Percentiles rank a stretch among this genome's conserved stretches.
Conservation (phyloP, 306 rosid genomes). For the Dryas octopetala region DNA sequence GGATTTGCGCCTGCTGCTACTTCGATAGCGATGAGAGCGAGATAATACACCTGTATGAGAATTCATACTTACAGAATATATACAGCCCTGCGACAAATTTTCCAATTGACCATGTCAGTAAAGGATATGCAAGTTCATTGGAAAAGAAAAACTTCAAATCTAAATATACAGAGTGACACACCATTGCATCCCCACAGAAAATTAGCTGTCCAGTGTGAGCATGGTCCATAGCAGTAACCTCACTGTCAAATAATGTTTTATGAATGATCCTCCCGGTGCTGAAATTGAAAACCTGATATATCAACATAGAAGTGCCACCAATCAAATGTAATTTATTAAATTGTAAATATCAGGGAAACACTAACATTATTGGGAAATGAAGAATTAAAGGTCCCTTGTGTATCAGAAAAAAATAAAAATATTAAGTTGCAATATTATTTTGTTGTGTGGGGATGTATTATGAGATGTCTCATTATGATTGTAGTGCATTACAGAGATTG, state of each 20-base stretch:
- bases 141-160: constrained; percentile 14
- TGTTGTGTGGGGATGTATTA: neutral
- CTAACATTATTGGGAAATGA: neutral
- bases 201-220: constrained; percentile 88
- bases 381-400: neutral
- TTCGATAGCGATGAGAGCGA: constrained; percentile 81
- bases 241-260: constrained; percentile 67
- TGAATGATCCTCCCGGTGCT: constrained; percentile 91
- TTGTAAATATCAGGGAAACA: neutral
- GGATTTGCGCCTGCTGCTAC: constrained; percentile 66
- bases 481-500: neutral
- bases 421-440: no score
- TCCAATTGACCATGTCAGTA: constrained; percentile 31
- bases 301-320: constrained; percentile 13
- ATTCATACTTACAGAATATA: constrained; percentile 84
- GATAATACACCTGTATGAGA: constrained; percentile 82
- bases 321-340: constrained; percentile 21
- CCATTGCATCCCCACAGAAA: constrained; percentile 85
- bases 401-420: neutral
- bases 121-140: constrained; percentile 17
- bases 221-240: constrained; percentile 87
- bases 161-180: constrained; percentile 34
- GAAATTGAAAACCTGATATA: constrained; percentile 84
- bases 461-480: neutral
- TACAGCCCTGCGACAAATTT: constrained; percentile 63